Evolutionary conservation across 768 basidiomycete genomes (phyloP), one percentile per base, ranked within the genome.

Genomic region (Suillus clintonianus): DNA sequence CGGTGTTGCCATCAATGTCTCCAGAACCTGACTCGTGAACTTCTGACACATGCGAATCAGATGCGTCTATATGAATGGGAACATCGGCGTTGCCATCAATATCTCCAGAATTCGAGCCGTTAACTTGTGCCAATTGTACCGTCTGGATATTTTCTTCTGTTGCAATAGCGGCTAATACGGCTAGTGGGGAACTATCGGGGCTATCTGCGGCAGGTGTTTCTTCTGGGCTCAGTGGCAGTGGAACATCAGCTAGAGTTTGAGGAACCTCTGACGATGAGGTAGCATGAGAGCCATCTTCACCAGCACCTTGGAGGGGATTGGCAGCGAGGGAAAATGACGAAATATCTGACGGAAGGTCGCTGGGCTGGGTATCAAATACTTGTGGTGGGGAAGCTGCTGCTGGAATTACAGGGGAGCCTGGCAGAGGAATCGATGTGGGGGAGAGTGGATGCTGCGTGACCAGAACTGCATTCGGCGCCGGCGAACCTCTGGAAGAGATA

Each of bases 391-490:
- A 7, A 8, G 55, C 24, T 30, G 57, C 32, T 32, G 51, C 11
- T 27, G 55, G 32, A 42, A 59, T 71, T 10, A 68, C 62, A 5
- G 82, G 79, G 15, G 81, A 81, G 14, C 77, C 80, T 19, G 84
- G 82, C 15, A 83, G 67, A 34, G 85, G 81, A 14, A 72, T 77
- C 4, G 78, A 80, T 42, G 77, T 69, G 8, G 84, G 82, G 13
- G 83, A 83, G 37, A 78, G 70, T 22, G 81, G 76, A 48, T 74
- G 72, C 22, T 75, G 77, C 41, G 68, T 55, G 54, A 71, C 72
- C 19, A 67, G 68, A 45, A 64, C 62, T 17, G 54, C 30, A 60
- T 61, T 63, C 22, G 82, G 76, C 9, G 72, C 65, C 14, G 86
- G 81, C 4, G 86, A 82, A 19, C 76, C 72, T 45, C 76, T 78